Evolutionary conservation across 371 early-diverging fungal species (phyloP).

Genomic region (Apophysomyces sp.): DNA sequence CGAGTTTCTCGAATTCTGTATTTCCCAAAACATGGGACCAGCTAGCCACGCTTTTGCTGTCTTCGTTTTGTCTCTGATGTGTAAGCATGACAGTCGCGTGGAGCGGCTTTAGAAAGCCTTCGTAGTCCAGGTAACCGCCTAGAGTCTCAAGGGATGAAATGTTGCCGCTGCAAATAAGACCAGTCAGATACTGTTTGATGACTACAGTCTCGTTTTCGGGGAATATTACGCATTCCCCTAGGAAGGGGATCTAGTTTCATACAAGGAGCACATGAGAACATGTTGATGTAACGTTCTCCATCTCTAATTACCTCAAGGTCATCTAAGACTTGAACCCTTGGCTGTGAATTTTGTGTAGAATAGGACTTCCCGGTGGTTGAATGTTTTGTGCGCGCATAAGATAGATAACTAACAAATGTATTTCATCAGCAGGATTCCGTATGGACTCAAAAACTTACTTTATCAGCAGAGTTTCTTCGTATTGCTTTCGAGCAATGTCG

Average conservation of each 20-base stretch:
- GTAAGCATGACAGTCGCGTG: constrained; percentile 21
- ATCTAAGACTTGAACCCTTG: too few relatives aligned
- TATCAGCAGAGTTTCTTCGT: constrained; percentile 15
- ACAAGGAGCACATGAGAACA: background rate
- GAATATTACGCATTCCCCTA: background rate
- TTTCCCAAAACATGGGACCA: constrained; percentile 11
- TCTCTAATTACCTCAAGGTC: too few relatives aligned
- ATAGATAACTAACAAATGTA: background rate
- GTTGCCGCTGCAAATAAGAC: constrained; percentile 11
- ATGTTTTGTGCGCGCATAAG: background rate
- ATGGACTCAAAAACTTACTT: constrained; percentile 10
- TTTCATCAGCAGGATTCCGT: background rate
- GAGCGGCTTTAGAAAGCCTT: constrained; percentile 15
- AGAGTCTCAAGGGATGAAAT: constrained; percentile 14
- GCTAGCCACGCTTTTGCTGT: background rate
- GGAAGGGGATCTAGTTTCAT: constrained; percentile 7
- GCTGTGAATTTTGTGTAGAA: background rate
- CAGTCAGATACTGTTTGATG: constrained; percentile 21
- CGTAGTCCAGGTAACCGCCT: constrained; percentile 16
- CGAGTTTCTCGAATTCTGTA: constrained; percentile 13
- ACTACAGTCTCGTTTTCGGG: background rate
- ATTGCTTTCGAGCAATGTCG: constrained; percentile 19
- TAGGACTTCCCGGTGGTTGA: too few relatives aligned
- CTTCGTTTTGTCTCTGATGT: background rate
- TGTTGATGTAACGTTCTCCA: background rate